Conservation (phyloP, 768 basidiomycete species). For the Naematelia aurantialba region DNA sequence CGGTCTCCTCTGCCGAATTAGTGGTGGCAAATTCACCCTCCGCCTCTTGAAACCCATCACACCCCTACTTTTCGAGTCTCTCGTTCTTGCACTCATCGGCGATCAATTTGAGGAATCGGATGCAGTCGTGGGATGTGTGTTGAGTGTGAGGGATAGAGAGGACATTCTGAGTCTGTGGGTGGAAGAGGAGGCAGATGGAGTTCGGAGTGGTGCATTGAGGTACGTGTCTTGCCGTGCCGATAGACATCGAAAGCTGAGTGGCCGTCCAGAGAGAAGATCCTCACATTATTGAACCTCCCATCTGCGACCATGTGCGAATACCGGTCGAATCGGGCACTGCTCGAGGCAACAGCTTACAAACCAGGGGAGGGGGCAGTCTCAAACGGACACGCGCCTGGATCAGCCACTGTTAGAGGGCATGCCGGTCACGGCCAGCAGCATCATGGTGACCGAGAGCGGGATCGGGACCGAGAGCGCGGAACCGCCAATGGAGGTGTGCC, state of each 20-base stretch:
- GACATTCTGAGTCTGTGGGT: constrained; percentile 95
- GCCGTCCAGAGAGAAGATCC: constrained; percentile 69
- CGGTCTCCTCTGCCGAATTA: constrained; percentile 14
- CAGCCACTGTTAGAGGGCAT: neutral
- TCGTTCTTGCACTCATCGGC: constrained; percentile 77
- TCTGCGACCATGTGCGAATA: constrained; percentile 83
- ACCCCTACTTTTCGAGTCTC: constrained; percentile 36
- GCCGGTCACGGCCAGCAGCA: neutral
- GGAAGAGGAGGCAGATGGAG: constrained; percentile 69
- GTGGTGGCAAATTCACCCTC: constrained; percentile 93
- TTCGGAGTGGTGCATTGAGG: constrained; percentile 76
- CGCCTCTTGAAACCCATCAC: constrained; percentile 67
- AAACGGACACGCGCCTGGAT: neutral
- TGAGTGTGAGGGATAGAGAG: constrained; percentile 80
- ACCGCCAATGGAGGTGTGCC: neutral
- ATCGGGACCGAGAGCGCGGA: neutral
- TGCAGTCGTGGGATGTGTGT: constrained; percentile 83
- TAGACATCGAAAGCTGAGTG: constrained; percentile 4
- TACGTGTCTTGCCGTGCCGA: constrained; percentile 52
- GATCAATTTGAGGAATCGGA: constrained; percentile 72
- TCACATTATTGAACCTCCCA: constrained; percentile 70
- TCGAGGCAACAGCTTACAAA: constrained; percentile 32
- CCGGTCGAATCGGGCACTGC: constrained; percentile 64
- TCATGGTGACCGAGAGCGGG: neutral
- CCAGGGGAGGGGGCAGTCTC: neutral